phyloP scores from a whole-genome alignment of 768 basidiomycete genomes.

The Baorangia bicolor region DNA sequence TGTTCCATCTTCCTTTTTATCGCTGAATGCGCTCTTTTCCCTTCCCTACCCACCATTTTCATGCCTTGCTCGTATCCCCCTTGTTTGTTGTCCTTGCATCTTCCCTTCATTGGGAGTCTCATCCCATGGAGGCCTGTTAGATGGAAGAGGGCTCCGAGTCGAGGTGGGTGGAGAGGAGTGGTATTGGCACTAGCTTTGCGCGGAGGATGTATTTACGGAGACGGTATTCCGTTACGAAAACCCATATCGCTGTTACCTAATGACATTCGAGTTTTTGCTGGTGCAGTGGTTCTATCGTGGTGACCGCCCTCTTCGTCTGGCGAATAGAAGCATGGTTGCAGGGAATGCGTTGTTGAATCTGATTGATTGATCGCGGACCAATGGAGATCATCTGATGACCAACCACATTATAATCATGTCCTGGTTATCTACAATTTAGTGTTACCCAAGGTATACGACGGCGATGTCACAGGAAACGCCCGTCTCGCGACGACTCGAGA shows the following conservation, averaged over 20 bases:
- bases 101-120: conserved; percentile 48
- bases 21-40: conserved; percentile 20
- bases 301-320: no score
- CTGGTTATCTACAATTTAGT: no score
- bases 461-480: conserved; percentile 48
- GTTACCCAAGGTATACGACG: neutral
- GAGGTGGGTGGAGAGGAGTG: conserved; percentile 18
- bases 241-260: neutral
- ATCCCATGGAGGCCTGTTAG: conserved; percentile 54
- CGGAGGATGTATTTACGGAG: neutral
- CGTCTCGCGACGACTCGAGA: conserved; percentile 65
- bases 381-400: no score
- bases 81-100: conserved; percentile 66
- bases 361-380: neutral
- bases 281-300: no score
- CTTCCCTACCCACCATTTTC: conserved; percentile 19
- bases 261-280: neutral
- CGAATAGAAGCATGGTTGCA: no score
- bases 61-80: conserved; percentile 26
- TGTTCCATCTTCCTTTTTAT: conserved; percentile 24
- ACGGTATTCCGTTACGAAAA: conserved; percentile 1
- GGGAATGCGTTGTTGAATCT: no score
- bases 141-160: conserved; percentile 67
- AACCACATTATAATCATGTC: no score
- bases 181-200: neutral